A percentile compares a stretch with the other conserved stretches of the same genome.
These are phyloP conservation scores for Microsporum canis DNA, from an alignment of 2,329 filamentous ascomycete genomes.

Conservation along the genomic window DNA sequence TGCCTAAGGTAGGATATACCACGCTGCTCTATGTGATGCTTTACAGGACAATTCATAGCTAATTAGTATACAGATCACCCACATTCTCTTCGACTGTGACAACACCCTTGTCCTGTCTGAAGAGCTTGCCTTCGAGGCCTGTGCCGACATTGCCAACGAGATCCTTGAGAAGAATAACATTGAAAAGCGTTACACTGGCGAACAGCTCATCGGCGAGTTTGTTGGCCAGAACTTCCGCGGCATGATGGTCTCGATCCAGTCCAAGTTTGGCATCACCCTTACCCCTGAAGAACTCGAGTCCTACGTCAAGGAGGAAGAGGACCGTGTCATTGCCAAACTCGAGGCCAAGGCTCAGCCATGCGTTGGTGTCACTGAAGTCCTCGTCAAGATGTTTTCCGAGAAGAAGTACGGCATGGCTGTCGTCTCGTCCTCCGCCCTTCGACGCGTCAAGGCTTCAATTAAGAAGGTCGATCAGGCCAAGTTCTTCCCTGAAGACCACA, in stretches of 20 bases:
- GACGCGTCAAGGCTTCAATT: conserved; percentile 65
- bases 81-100: conserved; percentile 63
- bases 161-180: conserved; percentile 60
- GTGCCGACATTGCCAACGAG: conserved; percentile 77
- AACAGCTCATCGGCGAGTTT: conserved; percentile 70
- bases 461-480: conserved; percentile 67
- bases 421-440: conserved; percentile 68
- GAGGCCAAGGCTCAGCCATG: conserved; percentile 56
- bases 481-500: conserved; percentile 62
- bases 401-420: conserved; percentile 65
- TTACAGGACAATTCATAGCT: background rate
- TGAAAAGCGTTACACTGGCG: conserved; percentile 61
- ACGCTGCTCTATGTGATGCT: background rate
- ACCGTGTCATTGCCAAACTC: conserved; percentile 72
- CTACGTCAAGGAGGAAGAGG: conserved; percentile 68
- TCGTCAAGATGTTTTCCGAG: conserved; percentile 51
- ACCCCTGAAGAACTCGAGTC: conserved; percentile 54
- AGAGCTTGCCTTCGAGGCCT: conserved; percentile 81
- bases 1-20: conserved; percentile 24
- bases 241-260: conserved; percentile 69
- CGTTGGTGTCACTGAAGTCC: conserved; percentile 53
- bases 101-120: conserved; percentile 92
- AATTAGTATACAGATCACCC: conserved; percentile 46
- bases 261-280: conserved; percentile 64
- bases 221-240: conserved; percentile 91